Evolutionary conservation across 2,329 filamentous ascomycete species (phyloP), one percentile per base, ranked within the genome.

Genomic region (Apiospora hydei): DNA sequence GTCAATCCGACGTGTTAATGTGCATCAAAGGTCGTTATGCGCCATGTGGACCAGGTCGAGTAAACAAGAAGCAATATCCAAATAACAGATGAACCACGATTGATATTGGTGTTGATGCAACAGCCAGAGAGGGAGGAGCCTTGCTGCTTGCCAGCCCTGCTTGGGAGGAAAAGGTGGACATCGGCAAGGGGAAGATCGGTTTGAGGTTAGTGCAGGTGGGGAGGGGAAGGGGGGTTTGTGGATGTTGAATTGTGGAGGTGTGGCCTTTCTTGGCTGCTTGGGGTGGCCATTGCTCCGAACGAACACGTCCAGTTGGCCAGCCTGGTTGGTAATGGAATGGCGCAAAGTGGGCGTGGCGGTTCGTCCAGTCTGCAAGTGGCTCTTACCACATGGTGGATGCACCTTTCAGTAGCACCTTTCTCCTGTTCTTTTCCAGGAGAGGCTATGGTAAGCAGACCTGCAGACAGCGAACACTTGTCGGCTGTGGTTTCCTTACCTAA

Each of bases 341-440:
- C 53, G 53, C 30, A 61, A 61, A 61, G 53, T 61, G 53, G 53
- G 30, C 34, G 53, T 21, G 53, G 53, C 53, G 53, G 53, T 61
- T 61, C 53, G 18, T 61, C 53, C 53, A 61, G 53, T 38, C 30
- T 61, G 49, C 24, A 26, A 26, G 21, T 47, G 49, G 49, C 49
- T 53, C 49, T 53, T n/a, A 38, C 53, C 53, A 61, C 53, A 61
- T 61, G 51, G 51, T 57, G 51, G 26, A 10, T 57, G 51, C 51
- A 51, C 26, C 26, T 30, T 49, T 49, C 7, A 8, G 44, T 57
- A 13, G 11, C 14, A 18, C 30, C 6, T 34, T 57, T 7, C 11
- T 38, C 26, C 21, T 61, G 53, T 61, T 61, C 53, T 61, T 61
- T 61, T 61, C 26, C 53, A 61, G 53, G 53, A 61, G 53, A 61